Percentiles rank a stretch among this genome's conserved stretches.
phyloP scores from a whole-genome alignment of 164 flowering plant species.

The Umbellularia californica region DNA sequence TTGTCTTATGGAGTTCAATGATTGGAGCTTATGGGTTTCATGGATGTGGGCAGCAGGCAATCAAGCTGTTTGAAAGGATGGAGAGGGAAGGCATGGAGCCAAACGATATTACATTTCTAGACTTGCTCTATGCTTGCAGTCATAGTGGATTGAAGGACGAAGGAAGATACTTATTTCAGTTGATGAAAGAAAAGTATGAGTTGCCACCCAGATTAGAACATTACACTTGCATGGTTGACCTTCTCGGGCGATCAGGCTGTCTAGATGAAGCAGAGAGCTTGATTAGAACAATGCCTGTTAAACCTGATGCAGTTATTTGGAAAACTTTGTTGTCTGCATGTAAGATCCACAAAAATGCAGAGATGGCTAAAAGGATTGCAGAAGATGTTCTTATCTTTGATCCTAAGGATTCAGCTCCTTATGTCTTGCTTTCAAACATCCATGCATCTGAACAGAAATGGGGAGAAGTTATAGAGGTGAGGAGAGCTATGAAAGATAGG shows the following conservation, averaged over 20 bases:
- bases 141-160: slow-evolving; percentile 66
- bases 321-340: slow-evolving; percentile 75
- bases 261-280: slow-evolving; percentile 61
- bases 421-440: slow-evolving; percentile 60
- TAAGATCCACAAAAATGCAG: slow-evolving; percentile 58
- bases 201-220: slow-evolving; percentile 57
- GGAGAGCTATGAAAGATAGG: slow-evolving; percentile 55
- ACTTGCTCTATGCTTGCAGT: slow-evolving; percentile 69
- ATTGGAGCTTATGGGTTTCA: slow-evolving; percentile 79
- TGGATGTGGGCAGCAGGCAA: slow-evolving; percentile 57
- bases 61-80: slow-evolving; percentile 48
- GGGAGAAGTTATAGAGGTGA: slow-evolving; percentile 51
- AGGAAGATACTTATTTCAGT: slow-evolving; percentile 42
- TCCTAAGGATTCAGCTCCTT: slow-evolving; percentile 60
- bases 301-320: slow-evolving; percentile 65
- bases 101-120: slow-evolving; percentile 66
- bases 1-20: slow-evolving; percentile 69
- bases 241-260: slow-evolving; percentile 64
- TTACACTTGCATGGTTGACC: slow-evolving; percentile 71
- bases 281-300: slow-evolving; percentile 60
- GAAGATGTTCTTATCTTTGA: slow-evolving; percentile 46
- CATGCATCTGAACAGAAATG: slow-evolving; percentile 59
- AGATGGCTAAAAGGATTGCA: slow-evolving; percentile 53
- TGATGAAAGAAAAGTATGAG: slow-evolving; percentile 45
- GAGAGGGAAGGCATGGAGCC: slow-evolving; percentile 42